Base-by-base conservation (phyloP, 2,329 filamentous ascomycete genomes). In the Neurospora sp. region DNA sequence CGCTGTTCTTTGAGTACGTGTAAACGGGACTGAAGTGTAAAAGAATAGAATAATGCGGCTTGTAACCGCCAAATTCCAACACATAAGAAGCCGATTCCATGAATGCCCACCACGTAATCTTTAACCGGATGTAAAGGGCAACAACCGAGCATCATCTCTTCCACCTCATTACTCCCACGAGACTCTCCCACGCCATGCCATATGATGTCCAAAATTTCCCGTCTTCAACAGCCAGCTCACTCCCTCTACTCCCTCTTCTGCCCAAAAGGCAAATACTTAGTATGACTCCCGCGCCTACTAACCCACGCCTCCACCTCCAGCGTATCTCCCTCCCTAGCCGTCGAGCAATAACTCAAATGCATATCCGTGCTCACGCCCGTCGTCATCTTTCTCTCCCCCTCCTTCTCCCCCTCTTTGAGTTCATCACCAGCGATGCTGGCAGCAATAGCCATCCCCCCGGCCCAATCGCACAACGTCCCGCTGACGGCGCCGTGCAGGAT, bases 401-500 rank as follows among this genome's bases (percentile, higher is more conserved):
- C 52, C 28, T 6, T 4, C 12, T 62, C 52, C 12, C 52, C 41
- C 41, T 11, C 41, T 46, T 46, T 46, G 41, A 46, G 41, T 19
- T 46, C 41, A 46, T 46, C 41, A 11, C 41, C 52, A 17, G 52
- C 52, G 5, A 62, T 62, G 28, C 23, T 90, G 80, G 87, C 85
- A 4, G 89, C 87, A 74, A 93, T 90, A 28, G 90, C 89, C 79
- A 93, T 83, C 39, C 91, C 90, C 52, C 91, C 91, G 6, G 87
- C 85, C 86, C 90, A 92, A 81, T 93, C 91, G 66, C 92, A 85
- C 23, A 93, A 83, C 0, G 90, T 87, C 0, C 90, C 90, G 37
- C 88, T 89, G 3, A 91, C 90, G 67, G 89, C 88, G 73, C 91
- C 91, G 79, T 93, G 91, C 8, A 93, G 84, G 23, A 86, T 87